phyloP scores from a whole-genome alignment of 1,284 basidiomycete genomes.

The Vanrija pseudolonga region DNA sequence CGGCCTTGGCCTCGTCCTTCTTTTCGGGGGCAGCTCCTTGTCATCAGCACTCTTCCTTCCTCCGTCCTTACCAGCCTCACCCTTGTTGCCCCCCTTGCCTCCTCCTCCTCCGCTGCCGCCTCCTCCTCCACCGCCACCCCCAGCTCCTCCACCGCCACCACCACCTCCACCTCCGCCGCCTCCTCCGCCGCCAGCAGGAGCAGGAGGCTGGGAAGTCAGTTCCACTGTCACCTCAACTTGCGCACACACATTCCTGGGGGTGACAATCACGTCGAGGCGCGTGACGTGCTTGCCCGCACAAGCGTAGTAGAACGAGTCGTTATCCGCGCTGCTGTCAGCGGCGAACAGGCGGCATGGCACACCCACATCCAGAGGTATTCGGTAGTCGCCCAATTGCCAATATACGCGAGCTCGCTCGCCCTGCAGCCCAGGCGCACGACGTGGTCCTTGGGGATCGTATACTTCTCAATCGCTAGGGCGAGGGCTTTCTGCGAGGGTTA shows the following conservation, averaged over 20 bases:
- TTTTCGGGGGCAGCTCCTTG: background rate
- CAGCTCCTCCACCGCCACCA: background rate
- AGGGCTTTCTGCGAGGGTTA: slow-evolving; percentile 36
- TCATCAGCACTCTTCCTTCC: background rate
- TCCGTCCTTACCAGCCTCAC: background rate
- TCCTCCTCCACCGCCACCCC: background rate
- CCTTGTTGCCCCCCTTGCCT: background rate
- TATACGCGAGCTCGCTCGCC: slow-evolving; percentile 33
- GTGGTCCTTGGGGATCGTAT: slow-evolving; percentile 28
- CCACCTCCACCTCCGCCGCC: slow-evolving; percentile 2
- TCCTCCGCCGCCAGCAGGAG: background rate
- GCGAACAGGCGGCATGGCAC: background rate
- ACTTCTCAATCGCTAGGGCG: slow-evolving; percentile 27
- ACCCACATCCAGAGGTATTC: slow-evolving; percentile 40
- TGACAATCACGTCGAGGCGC: slow-evolving; percentile 32
- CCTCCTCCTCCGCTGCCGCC: slow-evolving; percentile 1
- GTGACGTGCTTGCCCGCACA: slow-evolving; percentile 43
- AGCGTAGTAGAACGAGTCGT: slow-evolving; percentile 44
- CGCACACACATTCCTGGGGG: slow-evolving; percentile 36
- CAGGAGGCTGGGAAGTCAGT: background rate
- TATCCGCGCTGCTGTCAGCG: slow-evolving; percentile 29
- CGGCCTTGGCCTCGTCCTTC: slow-evolving; percentile 1
- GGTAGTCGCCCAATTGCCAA: slow-evolving; percentile 26
- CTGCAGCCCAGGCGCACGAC: slow-evolving; percentile 32
- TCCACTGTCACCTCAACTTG: background rate